Conservation (phyloP, 2,329 filamentous ascomycete genomes). For the Parascedosporium putredinis region DNA sequence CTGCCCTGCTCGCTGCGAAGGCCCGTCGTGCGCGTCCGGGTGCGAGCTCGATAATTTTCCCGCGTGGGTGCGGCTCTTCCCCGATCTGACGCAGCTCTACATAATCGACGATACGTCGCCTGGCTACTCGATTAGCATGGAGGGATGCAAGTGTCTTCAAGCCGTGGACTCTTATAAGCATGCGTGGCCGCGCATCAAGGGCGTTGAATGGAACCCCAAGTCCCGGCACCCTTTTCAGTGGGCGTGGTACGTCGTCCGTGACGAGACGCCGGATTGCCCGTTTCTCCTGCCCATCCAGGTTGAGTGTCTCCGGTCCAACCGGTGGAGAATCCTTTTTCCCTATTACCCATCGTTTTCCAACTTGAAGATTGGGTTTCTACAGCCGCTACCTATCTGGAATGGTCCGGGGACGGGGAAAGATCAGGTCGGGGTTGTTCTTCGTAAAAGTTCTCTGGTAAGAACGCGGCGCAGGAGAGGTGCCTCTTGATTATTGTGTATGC, state of each 20-base stretch:
- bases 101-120: not conserved
- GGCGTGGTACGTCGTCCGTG: not conserved
- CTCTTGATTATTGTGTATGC: too few relatives aligned
- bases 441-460: not conserved
- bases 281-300: not conserved
- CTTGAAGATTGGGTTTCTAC: not conserved
- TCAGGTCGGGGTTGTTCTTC: not conserved
- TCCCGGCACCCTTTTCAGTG: not conserved
- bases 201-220: not conserved
- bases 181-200: not conserved
- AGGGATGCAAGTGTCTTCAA: not conserved
- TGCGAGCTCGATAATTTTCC: not conserved
- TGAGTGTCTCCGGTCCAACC: not conserved
- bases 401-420: not conserved
- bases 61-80: not conserved
- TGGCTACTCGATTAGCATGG: not conserved
- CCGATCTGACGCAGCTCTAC: not conserved
- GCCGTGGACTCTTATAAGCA: not conserved
- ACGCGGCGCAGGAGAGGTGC: not conserved
- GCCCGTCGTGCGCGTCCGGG: not conserved
- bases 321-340: not conserved
- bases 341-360: not conserved
- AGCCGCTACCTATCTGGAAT: not conserved
- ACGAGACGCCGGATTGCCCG: not conserved
- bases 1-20: not conserved